Evolutionary conservation across 306 rosid species (phyloP), one percentile per base, ranked within the genome.

Genomic region (Malus sieversii): DNA sequence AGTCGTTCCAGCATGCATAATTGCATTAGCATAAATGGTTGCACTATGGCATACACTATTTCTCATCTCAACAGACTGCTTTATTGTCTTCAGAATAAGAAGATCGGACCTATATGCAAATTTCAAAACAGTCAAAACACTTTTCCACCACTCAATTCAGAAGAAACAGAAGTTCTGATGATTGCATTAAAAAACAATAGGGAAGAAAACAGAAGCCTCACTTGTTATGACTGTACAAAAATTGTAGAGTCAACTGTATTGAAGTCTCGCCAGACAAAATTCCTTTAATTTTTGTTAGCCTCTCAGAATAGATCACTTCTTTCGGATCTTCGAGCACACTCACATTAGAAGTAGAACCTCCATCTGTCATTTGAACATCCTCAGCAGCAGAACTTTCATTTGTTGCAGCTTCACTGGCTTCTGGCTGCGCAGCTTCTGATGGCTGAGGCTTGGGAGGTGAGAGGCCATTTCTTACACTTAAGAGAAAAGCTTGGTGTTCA

Each of bases 1-100:
- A 8, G 97, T 89, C 51, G 97, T 95, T 83, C 99, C 99, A 29
- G 99, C 99, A 81, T 88, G 99, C 98, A 95, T 95, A 61, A 88
- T 85, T 48, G 97, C 98, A 85, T 92, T 95, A 62, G 98, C 93
- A 75, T 90, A 95, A 68, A 95, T 95, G 23, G 98, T 95, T 70
- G 98, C 98, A 85, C 97, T 92, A 71, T 95, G 97, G 70, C 99
- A 95, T 67, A 90, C 97, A 74, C 99, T 95, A 76, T 95, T 95
- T 81, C 97, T 95, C 96, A 90, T 95, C 85, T 95, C 97, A 58
- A 95, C 96, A 20, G 99, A 92, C 88, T 95, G 99, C 89, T 92
- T 95, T 77, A 92, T 90, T 72, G 97, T 92, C 97, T 95, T 95
- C 1, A 95, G 85, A 85, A 95, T 89, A 58, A 95, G 98, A 75